Conservation (phyloP, 345 rosid species). For the Eucalyptus guilfoylei region DNA sequence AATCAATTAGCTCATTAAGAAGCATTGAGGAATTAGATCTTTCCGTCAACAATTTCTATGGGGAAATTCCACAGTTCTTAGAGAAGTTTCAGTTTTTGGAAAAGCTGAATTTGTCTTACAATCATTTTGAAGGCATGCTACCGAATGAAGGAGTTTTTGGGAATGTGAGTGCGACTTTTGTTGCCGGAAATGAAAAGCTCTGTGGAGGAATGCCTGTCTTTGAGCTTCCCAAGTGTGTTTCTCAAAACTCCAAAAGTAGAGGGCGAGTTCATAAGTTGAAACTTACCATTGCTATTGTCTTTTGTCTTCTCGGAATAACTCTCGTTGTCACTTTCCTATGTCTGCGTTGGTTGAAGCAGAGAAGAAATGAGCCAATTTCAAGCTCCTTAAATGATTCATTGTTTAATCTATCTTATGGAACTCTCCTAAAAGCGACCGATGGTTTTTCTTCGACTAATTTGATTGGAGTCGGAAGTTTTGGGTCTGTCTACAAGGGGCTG, state of each 20-base stretch:
- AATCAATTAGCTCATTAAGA: background rate
- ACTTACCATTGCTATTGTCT: background rate
- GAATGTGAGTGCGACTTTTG: background rate
- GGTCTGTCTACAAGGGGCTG: background rate
- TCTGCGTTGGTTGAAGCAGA: background rate
- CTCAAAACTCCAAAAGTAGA: background rate
- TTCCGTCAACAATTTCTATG: background rate
- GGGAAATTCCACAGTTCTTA: background rate
- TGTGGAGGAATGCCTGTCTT: background rate
- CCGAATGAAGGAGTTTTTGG: background rate
- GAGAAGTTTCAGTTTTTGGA: background rate
- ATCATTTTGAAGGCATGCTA: background rate
- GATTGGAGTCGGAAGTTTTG: background rate
- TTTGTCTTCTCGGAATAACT: background rate
- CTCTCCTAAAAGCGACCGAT: background rate
- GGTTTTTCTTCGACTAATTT: background rate
- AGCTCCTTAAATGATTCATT: background rate
- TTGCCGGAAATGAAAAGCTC: background rate
- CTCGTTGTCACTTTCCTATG: background rate
- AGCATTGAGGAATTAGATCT: background rate
- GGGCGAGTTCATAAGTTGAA: background rate
- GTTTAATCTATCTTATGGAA: background rate
- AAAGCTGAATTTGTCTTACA: background rate
- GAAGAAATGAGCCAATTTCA: background rate
- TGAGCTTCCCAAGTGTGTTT: background rate